Evolutionary conservation across 2,329 filamentous ascomycete genomes (phyloP).

Genomic region (Chaetomium olivaceum): DNA sequence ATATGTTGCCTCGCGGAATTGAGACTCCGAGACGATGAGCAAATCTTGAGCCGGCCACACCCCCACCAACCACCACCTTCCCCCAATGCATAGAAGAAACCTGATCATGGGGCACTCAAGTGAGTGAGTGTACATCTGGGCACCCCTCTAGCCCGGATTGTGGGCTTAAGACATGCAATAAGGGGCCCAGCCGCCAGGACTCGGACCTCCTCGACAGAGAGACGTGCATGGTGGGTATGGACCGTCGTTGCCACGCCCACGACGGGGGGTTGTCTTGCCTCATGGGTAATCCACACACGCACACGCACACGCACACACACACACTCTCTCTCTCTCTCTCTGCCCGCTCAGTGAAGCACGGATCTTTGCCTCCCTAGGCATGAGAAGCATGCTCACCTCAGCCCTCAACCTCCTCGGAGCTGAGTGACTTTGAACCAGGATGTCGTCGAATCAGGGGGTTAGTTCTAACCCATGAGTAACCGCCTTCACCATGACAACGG

Average conservation of each 20-base stretch:
- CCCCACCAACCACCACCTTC: slow-evolving; percentile 4
- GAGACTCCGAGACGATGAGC: slow-evolving; percentile 2
- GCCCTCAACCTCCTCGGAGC: too few species aligned
- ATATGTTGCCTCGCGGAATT: slow-evolving; percentile 8
- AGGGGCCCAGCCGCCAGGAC: slow-evolving; percentile 20
- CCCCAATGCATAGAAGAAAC: neutral
- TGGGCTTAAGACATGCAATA: slow-evolving; percentile 28
- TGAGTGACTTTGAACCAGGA: neutral
- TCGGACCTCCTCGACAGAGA: slow-evolving; percentile 4
- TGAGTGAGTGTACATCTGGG: slow-evolving; percentile 8
- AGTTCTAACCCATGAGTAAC: neutral
- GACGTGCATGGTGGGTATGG: slow-evolving; percentile 12
- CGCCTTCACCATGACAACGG: neutral
- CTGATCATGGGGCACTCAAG: slow-evolving; percentile 22
- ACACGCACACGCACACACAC: too few species aligned
- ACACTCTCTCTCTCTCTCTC: too few species aligned
- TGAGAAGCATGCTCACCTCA: neutral
- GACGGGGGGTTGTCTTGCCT: neutral
- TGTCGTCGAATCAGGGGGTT: neutral
- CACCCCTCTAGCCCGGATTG: slow-evolving; percentile 7
- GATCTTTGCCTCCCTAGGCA: neutral
- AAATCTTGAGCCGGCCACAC: neutral
- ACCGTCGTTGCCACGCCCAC: neutral
- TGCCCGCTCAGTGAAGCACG: neutral
- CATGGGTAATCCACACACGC: neutral